Conservation (phyloP, 495 filamentous ascomycete genomes). For the Neurospora sp. region DNA sequence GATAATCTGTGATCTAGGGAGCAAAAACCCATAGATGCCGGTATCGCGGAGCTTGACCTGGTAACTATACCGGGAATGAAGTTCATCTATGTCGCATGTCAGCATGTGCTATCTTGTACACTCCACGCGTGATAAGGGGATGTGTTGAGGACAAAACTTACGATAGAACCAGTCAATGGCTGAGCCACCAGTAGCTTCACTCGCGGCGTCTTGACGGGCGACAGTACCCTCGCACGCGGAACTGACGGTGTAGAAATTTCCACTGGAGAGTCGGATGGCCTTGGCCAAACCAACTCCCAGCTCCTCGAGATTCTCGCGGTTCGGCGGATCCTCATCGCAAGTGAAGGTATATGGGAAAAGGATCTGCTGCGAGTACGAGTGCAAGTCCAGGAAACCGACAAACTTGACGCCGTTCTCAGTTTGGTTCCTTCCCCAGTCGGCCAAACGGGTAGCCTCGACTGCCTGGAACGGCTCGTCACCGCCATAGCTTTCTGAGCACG, state of each 20-base stretch:
- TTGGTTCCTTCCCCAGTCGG: constrained; percentile 79
- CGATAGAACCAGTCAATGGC: constrained; percentile 94
- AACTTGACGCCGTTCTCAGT: constrained; percentile 63
- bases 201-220: constrained; percentile 20
- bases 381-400: constrained; percentile 77
- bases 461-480: constrained; percentile 78
- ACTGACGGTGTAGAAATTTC: constrained; percentile 65
- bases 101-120: not conserved
- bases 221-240: constrained; percentile 85
- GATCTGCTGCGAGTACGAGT: constrained; percentile 93
- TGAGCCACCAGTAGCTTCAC: constrained; percentile 53
- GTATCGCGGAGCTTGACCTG: constrained; percentile 94
- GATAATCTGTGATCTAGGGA: constrained; percentile 78
- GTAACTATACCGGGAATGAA: constrained; percentile 73
- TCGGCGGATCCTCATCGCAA: constrained; percentile 66
- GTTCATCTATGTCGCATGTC: constrained; percentile 37
- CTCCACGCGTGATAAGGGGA: not conserved
- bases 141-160: constrained; percentile 3
- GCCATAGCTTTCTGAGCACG: constrained; percentile 86
- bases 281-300: constrained; percentile 83
- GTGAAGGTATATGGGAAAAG: constrained; percentile 87
- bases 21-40: constrained; percentile 83
- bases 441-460: constrained; percentile 62
- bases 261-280: constrained; percentile 66
- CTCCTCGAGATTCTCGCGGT: constrained; percentile 84